Evolutionary conservation across 73 alveolate genomes (phyloP).

Genomic region (Stentor roeselii): DNA sequence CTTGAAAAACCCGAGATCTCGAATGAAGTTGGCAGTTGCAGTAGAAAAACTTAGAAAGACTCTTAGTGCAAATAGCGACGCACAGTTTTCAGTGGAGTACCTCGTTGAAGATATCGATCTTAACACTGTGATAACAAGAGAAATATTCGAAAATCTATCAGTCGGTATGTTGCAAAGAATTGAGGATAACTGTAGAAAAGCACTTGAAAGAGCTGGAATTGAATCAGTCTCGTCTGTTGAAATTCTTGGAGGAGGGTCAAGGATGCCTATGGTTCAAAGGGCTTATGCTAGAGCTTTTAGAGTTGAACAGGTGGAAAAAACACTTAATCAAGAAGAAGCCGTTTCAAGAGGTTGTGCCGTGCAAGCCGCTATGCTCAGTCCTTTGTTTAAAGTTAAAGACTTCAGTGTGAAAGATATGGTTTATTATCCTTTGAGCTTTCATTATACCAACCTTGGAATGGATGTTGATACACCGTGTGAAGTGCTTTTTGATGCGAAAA

Average conservation of each 20-base stretch:
- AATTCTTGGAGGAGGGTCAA: constrained; percentile 95
- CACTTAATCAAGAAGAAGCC: constrained; percentile 95
- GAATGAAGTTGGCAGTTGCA: constrained; percentile 85
- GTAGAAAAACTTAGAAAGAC: constrained; percentile 91
- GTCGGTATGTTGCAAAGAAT: constrained; percentile 53
- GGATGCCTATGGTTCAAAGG: constrained; percentile 92
- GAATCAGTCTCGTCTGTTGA: constrained; percentile 77
- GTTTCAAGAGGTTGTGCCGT: constrained; percentile 98
- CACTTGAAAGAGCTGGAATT: constrained; percentile 56
- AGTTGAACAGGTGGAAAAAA: constrained; percentile 81
- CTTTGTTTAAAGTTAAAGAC: constrained; percentile 87
- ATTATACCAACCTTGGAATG: constrained; percentile 50
- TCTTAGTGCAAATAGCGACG: constrained; percentile 88
- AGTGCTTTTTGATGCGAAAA: constrained; percentile 53
- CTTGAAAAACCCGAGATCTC: constrained; percentile 72
- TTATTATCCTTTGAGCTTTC: constrained; percentile 72
- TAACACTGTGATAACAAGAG: constrained; percentile 73
- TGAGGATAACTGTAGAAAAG: constrained; percentile 49
- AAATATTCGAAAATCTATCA: constrained; percentile 79
- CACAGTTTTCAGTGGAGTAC: constrained; percentile 76
- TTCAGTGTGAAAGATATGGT: constrained; percentile 78
- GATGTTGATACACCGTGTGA: constrained; percentile 32
- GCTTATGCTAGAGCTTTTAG: constrained; percentile 80
- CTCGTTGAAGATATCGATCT: constrained; percentile 94
- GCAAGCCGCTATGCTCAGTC: constrained; percentile 97